These are phyloP conservation scores for Gaeumannomyces tritici DNA, from an alignment of 2,329 filamentous ascomycete species.

Conservation along the genomic window DNA sequence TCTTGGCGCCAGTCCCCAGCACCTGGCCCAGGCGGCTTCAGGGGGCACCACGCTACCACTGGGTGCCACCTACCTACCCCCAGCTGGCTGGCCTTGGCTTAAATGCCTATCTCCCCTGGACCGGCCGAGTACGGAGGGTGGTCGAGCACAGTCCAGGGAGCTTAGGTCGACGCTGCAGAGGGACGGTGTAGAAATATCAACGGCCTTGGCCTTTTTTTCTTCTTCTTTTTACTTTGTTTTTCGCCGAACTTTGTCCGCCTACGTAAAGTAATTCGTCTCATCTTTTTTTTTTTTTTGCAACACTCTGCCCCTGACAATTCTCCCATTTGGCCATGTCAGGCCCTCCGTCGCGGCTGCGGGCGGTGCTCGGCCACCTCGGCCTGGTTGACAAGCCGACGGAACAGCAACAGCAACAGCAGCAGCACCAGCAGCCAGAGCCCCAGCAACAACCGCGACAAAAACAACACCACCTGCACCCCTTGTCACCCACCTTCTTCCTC, in stretches of 20 bases:
- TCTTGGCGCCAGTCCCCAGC: slow-evolving; percentile 2
- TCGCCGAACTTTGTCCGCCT: neutral
- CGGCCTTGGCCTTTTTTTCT: neutral
- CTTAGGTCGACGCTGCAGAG: no score
- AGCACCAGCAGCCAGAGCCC: neutral
- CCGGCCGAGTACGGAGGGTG: neutral
- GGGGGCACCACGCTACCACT: no score
- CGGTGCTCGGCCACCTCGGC: slow-evolving; percentile 42
- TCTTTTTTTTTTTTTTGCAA: no score
- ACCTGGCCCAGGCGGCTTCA: neutral
- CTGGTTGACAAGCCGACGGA: slow-evolving; percentile 15
- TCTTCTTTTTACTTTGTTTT: no score
- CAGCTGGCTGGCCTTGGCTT: neutral
- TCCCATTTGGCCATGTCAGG: no score
- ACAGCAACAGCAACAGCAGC: neutral
- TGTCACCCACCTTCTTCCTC: slow-evolving; percentile 77
- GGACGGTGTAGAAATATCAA: neutral
- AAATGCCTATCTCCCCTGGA: neutral
- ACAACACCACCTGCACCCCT: slow-evolving; percentile 56
- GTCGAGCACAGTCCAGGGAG: neutral
- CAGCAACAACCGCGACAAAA: slow-evolving; percentile 1
- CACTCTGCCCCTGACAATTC: no score
- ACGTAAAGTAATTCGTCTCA: neutral
- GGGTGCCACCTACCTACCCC: neutral
- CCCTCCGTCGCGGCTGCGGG: slow-evolving; percentile 49